phyloP scores from a whole-genome alignment of 2,329 filamentous ascomycete genomes.

The Arthrocladium fulminans region DNA sequence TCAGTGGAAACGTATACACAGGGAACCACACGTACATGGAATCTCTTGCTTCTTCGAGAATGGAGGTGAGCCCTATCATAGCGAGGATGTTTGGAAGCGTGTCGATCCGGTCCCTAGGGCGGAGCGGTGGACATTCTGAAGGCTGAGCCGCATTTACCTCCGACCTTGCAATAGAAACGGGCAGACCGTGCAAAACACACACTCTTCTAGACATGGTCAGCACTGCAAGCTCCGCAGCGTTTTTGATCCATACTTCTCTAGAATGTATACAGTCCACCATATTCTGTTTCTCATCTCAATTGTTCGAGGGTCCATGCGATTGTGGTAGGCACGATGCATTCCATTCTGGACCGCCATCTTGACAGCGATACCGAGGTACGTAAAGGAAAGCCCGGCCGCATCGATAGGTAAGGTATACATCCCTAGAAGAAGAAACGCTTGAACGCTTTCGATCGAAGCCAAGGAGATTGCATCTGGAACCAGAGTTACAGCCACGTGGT shows the following conservation, averaged over 20 bases:
- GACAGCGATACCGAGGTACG: constrained; percentile 43
- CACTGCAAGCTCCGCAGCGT: not conserved
- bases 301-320: constrained; percentile 33
- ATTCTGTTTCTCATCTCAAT: constrained; percentile 43
- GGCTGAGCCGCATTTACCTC: constrained; percentile 44
- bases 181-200: constrained; percentile 44
- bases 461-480: constrained; percentile 45
- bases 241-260: constrained; percentile 36
- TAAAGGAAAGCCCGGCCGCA: constrained; percentile 43
- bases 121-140: constrained; percentile 19
- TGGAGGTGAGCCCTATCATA: constrained; percentile 18
- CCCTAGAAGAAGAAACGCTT: constrained; percentile 46
- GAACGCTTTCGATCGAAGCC: constrained; percentile 45
- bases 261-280: constrained; percentile 46
- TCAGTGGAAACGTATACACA: not conserved
- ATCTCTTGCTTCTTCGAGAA: constrained; percentile 20
- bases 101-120: constrained; percentile 17
- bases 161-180: constrained; percentile 40
- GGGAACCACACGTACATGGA: constrained; percentile 16
- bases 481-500: constrained; percentile 42
- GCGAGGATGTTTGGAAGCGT: constrained; percentile 33
- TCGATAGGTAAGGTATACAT: constrained; percentile 45
- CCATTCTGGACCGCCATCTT: constrained; percentile 48
- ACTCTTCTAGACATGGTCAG: constrained; percentile 31
- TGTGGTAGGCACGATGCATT: constrained; percentile 43